Evolutionary conservation across 768 basidiomycete species (phyloP).

Genomic region (Phylloporus arenicola): DNA sequence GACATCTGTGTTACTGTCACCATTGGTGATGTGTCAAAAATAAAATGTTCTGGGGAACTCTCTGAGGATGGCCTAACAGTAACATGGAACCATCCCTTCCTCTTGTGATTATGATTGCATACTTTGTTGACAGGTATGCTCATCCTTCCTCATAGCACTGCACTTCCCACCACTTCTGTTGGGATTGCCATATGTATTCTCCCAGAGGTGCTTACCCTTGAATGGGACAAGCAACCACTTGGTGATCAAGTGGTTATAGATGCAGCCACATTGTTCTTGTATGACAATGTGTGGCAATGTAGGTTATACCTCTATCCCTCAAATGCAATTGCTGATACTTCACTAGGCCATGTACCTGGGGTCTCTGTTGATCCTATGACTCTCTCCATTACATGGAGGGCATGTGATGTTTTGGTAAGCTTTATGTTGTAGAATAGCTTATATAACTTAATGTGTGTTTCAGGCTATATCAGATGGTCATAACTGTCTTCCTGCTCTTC

Average conservation of each 20-base stretch:
- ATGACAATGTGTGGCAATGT: background rate
- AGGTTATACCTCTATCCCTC: background rate
- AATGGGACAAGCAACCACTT: no score
- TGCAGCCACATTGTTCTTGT: background rate
- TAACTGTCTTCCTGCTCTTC: background rate
- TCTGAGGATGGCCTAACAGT: no score
- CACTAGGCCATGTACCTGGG: background rate
- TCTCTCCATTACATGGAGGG: background rate
- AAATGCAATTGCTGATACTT: background rate
- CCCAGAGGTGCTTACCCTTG: no score
- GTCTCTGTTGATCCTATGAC: background rate
- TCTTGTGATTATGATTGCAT: background rate
- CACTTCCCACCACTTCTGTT: background rate
- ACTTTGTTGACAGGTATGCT: no score
- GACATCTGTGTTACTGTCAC: background rate
- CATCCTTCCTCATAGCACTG: no score
- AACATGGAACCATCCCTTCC: no score
- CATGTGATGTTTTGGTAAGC: background rate
- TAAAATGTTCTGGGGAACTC: no score
- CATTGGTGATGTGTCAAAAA: no score
- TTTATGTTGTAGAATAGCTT: background rate
- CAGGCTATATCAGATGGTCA: background rate
- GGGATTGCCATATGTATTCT: no score
- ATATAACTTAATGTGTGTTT: background rate
- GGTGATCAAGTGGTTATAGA: no score